A percentile compares a stretch with the other conserved stretches of the same genome.
Conservation (phyloP, 75 land plant species). For the Adiantum capillusveneris region DNA sequence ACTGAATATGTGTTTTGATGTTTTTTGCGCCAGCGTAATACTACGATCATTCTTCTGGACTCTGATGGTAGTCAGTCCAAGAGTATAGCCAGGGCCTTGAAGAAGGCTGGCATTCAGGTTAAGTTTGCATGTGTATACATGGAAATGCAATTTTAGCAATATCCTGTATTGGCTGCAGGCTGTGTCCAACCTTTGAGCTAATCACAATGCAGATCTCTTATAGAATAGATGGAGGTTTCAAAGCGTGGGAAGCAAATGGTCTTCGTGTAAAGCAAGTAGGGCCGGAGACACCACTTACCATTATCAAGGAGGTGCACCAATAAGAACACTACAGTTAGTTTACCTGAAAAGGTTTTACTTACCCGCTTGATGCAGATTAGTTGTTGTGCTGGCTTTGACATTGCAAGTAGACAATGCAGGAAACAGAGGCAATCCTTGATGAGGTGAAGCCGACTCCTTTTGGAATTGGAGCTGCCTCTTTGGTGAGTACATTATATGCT, state of each 20-base stretch:
- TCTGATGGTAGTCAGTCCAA: slow-evolving; percentile 73
- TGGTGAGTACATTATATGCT: slow-evolving; percentile 38
- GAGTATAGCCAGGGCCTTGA: slow-evolving; percentile 74
- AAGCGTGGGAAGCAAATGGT: slow-evolving; percentile 61
- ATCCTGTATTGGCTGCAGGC: no score
- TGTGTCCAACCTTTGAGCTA: no score
- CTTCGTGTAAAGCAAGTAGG: slow-evolving; percentile 62
- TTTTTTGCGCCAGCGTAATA: slow-evolving; percentile 66
- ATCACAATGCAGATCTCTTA: slow-evolving; percentile 46
- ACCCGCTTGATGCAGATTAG: no score
- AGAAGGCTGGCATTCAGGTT: slow-evolving; percentile 78
- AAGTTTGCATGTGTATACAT: slow-evolving; percentile 6
- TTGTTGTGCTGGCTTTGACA: no score
- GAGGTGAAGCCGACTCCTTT: slow-evolving; percentile 65
- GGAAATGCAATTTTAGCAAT: background rate
- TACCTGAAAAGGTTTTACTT: no score
- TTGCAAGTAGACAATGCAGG: slow-evolving; percentile 41
- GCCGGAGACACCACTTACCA: slow-evolving; percentile 62
- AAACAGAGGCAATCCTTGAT: slow-evolving; percentile 78
- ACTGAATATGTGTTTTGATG: no score
- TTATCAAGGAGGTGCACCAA: slow-evolving; percentile 78
- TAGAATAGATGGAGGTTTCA: slow-evolving; percentile 73
- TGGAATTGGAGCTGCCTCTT: slow-evolving; percentile 37
- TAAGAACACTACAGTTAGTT: background rate
- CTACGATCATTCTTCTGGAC: slow-evolving; percentile 88